Evolutionary conservation across 177 flowering plant genomes (phyloP).

Genomic region (Vitis hybrid): DNA sequence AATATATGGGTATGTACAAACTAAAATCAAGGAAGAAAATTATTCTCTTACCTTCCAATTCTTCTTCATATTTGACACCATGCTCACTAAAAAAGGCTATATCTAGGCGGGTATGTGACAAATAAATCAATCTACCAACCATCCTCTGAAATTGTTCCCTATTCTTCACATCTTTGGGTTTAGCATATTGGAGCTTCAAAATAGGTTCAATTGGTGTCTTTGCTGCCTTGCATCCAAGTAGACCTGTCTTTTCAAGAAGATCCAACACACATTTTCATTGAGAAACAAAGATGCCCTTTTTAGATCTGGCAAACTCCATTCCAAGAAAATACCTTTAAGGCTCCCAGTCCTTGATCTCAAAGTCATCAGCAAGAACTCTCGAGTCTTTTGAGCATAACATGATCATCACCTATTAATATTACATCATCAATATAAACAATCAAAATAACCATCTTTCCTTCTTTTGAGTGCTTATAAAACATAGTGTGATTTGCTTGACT

Average conservation of each 20-base stretch:
- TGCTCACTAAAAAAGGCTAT: too few species aligned
- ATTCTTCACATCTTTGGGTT: not conserved
- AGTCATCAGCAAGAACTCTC: too few species aligned
- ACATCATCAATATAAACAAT: not conserved
- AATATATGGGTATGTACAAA: too few species aligned
- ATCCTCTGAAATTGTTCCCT: not conserved
- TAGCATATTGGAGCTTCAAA: not conserved
- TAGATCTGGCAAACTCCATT: not conserved
- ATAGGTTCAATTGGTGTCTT: not conserved
- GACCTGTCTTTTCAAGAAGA: not conserved
- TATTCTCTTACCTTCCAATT: too few species aligned
- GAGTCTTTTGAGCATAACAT: too few species aligned
- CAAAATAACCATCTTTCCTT: not conserved
- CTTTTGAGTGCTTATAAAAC: not conserved
- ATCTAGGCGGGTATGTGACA: too few species aligned
- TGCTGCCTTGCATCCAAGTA: not conserved
- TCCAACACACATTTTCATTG: not conserved
- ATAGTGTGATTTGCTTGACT: too few species aligned
- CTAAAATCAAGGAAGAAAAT: too few species aligned
- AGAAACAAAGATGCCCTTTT: not conserved
- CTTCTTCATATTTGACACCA: too few species aligned
- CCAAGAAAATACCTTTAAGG: not conserved
- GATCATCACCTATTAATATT: not conserved
- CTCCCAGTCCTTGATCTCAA: too few species aligned
- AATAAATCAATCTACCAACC: too few species aligned